Conservation (phyloP, 805 yeast genomes). For the Ogataea paradorogensis region DNA sequence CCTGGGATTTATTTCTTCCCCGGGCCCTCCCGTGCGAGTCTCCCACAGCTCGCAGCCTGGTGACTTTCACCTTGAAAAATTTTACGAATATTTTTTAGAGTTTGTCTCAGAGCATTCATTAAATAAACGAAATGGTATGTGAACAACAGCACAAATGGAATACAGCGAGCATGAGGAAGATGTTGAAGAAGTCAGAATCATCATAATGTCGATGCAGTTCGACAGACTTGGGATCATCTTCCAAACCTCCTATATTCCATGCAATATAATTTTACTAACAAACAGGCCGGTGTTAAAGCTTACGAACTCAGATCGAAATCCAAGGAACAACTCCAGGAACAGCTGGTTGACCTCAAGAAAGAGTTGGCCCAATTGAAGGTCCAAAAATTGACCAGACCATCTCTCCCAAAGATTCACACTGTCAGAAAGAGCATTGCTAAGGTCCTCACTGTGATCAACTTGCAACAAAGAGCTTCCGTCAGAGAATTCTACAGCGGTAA, state of each 20-base stretch:
- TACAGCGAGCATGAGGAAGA: background rate
- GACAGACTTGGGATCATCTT: background rate
- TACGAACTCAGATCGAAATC: conserved; percentile 96
- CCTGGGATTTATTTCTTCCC: background rate
- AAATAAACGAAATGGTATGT: conserved; percentile 20
- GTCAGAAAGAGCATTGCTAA: conserved; percentile 99
- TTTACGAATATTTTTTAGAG: conserved; percentile 9
- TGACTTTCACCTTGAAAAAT: conserved; percentile 12
- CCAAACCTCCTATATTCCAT: background rate
- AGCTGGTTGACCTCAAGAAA: conserved; percentile 93
- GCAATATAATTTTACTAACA: background rate
- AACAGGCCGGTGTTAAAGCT: conserved; percentile 85
- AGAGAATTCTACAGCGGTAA: conserved; percentile 92
- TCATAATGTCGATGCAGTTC: background rate
- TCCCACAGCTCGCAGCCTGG: conserved; percentile 6
- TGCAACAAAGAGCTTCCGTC: conserved; percentile 92
- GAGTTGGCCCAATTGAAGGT: conserved; percentile 95
- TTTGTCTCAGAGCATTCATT: conserved; percentile 14
- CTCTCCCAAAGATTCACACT: conserved; percentile 93
- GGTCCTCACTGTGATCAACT: conserved; percentile 95
- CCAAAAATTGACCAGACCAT: conserved; percentile 89
- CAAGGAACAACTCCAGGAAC: conserved; percentile 92
- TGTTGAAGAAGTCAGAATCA: background rate
- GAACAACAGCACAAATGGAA: background rate
- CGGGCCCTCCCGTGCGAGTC: conserved; percentile 1